Percentiles rank a stretch among this genome's conserved stretches.
phyloP scores from a whole-genome alignment of 345 rosid species.

The Citrus medica region DNA sequence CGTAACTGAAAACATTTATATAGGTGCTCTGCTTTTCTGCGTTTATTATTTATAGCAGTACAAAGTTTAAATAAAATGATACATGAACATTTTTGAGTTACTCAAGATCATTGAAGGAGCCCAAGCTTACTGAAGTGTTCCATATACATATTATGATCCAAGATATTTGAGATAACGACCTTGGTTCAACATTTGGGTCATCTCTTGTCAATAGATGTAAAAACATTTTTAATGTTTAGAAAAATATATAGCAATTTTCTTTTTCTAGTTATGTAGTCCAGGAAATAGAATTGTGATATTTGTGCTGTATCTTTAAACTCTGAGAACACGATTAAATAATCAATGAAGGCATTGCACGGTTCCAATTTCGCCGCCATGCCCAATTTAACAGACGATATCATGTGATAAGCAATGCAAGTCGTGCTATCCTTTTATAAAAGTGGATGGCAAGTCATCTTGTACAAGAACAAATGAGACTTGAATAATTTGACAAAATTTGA shows the following conservation, averaged over 20 bases:
- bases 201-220: slow-evolving; percentile 1
- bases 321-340: background rate
- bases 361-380: too few species aligned
- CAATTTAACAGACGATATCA: too few species aligned
- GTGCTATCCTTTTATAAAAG: background rate
- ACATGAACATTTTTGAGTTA: too few species aligned
- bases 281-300: slow-evolving; percentile 2
- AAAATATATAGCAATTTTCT: background rate
- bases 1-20: too few species aligned
- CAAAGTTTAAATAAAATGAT: too few species aligned
- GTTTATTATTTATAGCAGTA: too few species aligned
- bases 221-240: background rate
- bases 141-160: background rate
- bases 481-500: too few species aligned
- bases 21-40: too few species aligned
- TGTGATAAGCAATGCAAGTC: background rate
- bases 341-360: background rate
- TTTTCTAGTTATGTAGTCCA: background rate
- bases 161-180: background rate
- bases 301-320: slow-evolving; percentile 15
- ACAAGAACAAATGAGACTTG: too few species aligned
- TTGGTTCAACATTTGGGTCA: background rate
- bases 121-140: too few species aligned
- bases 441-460: background rate
- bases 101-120: too few species aligned